A percentile compares a stretch with the other conserved stretches of the same genome.
Evolutionary conservation across 208 protist genomes (phyloP).

Genomic region (Angomonas ambiguus): DNA sequence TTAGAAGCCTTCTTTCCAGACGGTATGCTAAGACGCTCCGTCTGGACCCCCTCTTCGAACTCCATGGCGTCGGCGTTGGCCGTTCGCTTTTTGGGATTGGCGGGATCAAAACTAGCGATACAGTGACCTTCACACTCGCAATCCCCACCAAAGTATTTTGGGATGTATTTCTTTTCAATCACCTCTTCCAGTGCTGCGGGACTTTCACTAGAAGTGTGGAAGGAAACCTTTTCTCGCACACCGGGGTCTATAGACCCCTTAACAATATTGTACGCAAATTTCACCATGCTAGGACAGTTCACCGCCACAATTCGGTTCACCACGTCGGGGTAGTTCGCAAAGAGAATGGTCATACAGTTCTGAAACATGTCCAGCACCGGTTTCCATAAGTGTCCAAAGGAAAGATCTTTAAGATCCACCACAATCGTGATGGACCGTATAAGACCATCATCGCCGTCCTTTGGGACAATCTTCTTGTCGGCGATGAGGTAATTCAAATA

Average conservation of each 20-base stretch:
- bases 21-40: conserved; percentile 28
- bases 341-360: conserved; percentile 20
- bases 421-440: conserved; percentile 28
- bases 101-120: conserved; percentile 22
- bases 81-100: conserved; percentile 3
- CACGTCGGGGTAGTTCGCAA: conserved; percentile 48
- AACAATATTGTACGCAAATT: conserved; percentile 41
- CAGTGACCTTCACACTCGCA: conserved; percentile 39
- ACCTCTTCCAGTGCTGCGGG: conserved; percentile 22
- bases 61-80: background rate
- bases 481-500: conserved; percentile 17
- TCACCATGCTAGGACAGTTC: conserved; percentile 39
- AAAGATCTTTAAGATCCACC: conserved; percentile 26
- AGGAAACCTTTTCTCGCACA: conserved; percentile 44
- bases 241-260: conserved; percentile 31
- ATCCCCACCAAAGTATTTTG: conserved; percentile 26
- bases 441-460: conserved; percentile 13
- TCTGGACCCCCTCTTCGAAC: conserved; percentile 15
- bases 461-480: background rate
- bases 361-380: conserved; percentile 31
- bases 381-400: conserved; percentile 33
- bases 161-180: conserved; percentile 40
- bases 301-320: conserved; percentile 47
- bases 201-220: conserved; percentile 20
- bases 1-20: conserved; percentile 31